Evolutionary conservation across 2,329 filamentous ascomycete genomes (phyloP), one percentile per base, ranked within the genome.

Genomic region (Botryotinia narcissicola): DNA sequence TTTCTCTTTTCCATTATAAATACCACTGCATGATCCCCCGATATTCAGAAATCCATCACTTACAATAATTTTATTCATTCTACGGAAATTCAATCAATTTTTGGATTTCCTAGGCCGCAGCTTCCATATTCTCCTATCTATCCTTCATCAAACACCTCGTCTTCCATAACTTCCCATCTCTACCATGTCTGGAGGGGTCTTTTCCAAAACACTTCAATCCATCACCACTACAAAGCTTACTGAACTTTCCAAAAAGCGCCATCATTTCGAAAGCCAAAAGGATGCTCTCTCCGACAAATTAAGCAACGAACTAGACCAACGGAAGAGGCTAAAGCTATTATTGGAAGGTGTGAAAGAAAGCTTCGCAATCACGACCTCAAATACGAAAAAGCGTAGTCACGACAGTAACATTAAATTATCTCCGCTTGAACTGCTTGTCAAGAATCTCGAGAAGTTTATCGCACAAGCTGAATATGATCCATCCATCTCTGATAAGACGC

Each of bases 211-310:
- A 22, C 84, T 89, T 42, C 84, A 86, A 71, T 85, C 85, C 48
- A 87, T 89, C 78, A 89, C 86, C 32, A 81, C 82, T 57, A 87
- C 86, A 73, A 90, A 90, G 77, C 85, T 90, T 74, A 82, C 82
- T n/a, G 87, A 90, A 76, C 83, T 90, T 12, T 83, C 84, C 42
- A 86, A 86, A 75, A 85, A 88, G 74, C 86, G 85, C 40, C 80
- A 80, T 0, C 79, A 84, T 4, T 90, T 87, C 76, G 83, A 87
- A 71, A 79, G 80, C 48, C 83, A 83, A 57, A 88, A 88, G 75
- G 75, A 80, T 7, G 77, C 81, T 2, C 82, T 87, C 7, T 75
- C 85, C 40, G 75, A 79, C 62, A 73, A 74, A 14, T 76, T 82
- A 54, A 74, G 76, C 7, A 74, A 75, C 29, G 79, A 83, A 73